Conservation (phyloP, 371 early-diverging fungal species). For the Actinomucor elegans region DNA sequence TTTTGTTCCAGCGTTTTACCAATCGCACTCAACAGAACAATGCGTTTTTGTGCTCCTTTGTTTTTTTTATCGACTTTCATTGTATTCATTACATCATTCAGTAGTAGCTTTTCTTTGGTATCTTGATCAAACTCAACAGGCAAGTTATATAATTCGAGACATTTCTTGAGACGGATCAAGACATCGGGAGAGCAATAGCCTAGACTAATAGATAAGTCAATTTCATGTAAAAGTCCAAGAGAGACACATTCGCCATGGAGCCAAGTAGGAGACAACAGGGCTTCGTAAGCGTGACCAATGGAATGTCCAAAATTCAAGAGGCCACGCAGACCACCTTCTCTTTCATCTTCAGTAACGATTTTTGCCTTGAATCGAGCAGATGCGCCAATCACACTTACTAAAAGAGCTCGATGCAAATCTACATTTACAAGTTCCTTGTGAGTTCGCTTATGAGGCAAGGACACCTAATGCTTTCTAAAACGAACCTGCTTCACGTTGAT, state of each 20-base stretch:
- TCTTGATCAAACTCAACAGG: constrained; percentile 71
- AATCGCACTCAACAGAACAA: constrained; percentile 79
- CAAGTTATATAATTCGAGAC: constrained; percentile 77
- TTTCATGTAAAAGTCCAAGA: constrained; percentile 89
- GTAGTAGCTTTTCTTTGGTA: constrained; percentile 43
- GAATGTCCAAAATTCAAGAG: constrained; percentile 95
- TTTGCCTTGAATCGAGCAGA: constrained; percentile 89
- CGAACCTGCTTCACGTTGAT: too few relatives aligned
- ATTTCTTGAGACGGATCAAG: constrained; percentile 78
- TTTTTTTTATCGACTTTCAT: constrained; percentile 95
- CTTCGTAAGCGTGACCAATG: constrained; percentile 94
- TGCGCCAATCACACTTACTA: constrained; percentile 74
- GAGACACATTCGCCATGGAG: constrained; percentile 96
- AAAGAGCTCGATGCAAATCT: background rate
- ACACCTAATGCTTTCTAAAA: too few relatives aligned
- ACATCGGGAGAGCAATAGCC: constrained; percentile 73
- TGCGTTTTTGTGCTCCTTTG: constrained; percentile 76
- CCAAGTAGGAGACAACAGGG: constrained; percentile 79
- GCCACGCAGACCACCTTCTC: constrained; percentile 88
- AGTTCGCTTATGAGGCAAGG: too few relatives aligned
- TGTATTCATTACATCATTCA: constrained; percentile 75
- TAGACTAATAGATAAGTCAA: constrained; percentile 78
- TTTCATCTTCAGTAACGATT: constrained; percentile 90
- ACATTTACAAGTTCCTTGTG: too few relatives aligned
- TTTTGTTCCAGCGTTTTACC: constrained; percentile 78